phyloP scores from a whole-genome alignment of 1,139 yeast species.

The Pichia kudriavzevii region DNA sequence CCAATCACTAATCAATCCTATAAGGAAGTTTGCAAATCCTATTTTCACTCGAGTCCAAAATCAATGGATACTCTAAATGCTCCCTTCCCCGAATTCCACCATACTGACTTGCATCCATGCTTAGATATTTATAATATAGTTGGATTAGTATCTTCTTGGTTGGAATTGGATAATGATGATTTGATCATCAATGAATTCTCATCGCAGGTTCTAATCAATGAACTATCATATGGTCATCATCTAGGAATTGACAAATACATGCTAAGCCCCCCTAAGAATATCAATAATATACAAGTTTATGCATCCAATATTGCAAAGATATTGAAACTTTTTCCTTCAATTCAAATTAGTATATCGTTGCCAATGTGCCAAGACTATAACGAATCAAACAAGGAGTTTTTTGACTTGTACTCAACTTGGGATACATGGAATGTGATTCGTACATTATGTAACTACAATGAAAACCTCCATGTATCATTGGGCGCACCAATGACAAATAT shows the following conservation, averaged over 20 bases:
- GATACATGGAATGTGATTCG: constrained; percentile 63
- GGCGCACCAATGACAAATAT: constrained; percentile 45
- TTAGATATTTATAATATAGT: constrained; percentile 34
- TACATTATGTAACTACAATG: constrained; percentile 43
- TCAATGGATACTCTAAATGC: constrained; percentile 24
- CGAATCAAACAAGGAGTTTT: constrained; percentile 8
- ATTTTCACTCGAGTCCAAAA: constrained; percentile 29
- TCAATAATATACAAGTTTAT: constrained; percentile 38
- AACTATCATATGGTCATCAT: constrained; percentile 49
- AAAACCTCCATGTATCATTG: constrained; percentile 46
- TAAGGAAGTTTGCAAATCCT: constrained; percentile 32
- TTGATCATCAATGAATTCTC: constrained; percentile 42
- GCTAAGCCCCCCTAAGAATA: constrained; percentile 53
- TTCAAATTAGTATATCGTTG: constrained; percentile 32
- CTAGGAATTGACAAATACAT: constrained; percentile 46
- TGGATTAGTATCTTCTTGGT: constrained; percentile 57
- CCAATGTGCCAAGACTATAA: constrained; percentile 36
- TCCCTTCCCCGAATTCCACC: constrained; percentile 33
- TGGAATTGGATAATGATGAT: constrained; percentile 50
- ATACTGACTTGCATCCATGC: constrained; percentile 32
- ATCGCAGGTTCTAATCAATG: constrained; percentile 46
- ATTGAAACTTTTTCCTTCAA: constrained; percentile 19
- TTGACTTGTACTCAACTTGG: constrained; percentile 55
- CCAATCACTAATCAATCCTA: constrained; percentile 39
- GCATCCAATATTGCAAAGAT: constrained; percentile 22